These are phyloP conservation scores for Fusarium sp. DNA, from an alignment of 2,329 filamentous ascomycete species.

Conservation along the genomic window DNA sequence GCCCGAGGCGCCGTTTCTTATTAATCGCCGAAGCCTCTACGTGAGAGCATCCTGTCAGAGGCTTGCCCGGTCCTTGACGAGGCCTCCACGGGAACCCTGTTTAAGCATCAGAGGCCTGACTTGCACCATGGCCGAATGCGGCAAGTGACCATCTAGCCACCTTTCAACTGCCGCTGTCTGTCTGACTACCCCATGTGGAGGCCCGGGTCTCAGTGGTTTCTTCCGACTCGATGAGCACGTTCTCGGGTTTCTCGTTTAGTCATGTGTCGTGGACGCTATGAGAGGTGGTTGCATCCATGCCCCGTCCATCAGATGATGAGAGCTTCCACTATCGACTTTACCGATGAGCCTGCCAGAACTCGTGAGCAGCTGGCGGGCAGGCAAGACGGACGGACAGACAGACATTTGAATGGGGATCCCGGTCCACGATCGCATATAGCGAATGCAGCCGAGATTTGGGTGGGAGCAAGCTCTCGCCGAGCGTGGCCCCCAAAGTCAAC, in stretches of 20 bases:
- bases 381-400: not conserved
- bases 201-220: conserved; percentile 15
- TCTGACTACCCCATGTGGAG: conserved; percentile 22
- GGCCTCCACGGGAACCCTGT: conserved; percentile 8
- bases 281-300: conserved; percentile 22
- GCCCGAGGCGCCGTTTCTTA: conserved; percentile 18
- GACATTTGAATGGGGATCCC: conserved; percentile 16
- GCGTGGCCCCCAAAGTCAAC: conserved; percentile 27
- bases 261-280: conserved; percentile 20
- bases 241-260: conserved; percentile 10
- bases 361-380: not conserved
- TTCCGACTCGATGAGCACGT: conserved; percentile 20
- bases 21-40: not conserved
- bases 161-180: conserved; percentile 32
- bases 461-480: conserved; percentile 22
- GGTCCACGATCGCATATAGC: conserved; percentile 25
- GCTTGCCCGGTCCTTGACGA: conserved; percentile 6
- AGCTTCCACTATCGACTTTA: conserved; percentile 13
- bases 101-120: not conserved
- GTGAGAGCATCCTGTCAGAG: not conserved
- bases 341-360: conserved; percentile 4
- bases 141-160: conserved; percentile 4
- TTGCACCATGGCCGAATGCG: not conserved
- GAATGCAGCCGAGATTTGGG: conserved; percentile 34
- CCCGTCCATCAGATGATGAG: conserved; percentile 29